Percentiles rank a stretch among this genome's conserved stretches.
phyloP scores from a whole-genome alignment of 805 yeast species.

The Yamadazyma phyllophila region DNA sequence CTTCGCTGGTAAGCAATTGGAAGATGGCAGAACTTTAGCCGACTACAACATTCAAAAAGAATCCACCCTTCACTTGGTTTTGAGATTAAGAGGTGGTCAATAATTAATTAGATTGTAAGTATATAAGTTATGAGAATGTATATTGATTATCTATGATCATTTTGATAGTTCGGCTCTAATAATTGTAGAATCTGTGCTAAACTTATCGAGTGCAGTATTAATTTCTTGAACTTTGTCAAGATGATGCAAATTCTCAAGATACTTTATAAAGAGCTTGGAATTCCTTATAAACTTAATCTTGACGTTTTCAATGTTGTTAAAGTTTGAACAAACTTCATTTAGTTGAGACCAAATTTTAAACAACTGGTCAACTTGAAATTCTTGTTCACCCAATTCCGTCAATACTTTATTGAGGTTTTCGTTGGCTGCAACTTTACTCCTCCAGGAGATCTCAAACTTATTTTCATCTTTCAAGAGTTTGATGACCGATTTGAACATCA shows the following conservation, averaged over 20 bases:
- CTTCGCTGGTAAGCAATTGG: conserved; percentile 97
- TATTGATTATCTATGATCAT: background rate
- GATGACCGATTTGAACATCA: conserved; percentile 22
- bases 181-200: conserved; percentile 41
- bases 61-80: conserved; percentile 90
- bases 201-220: conserved; percentile 13
- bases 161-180: conserved; percentile 34
- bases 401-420: conserved; percentile 33
- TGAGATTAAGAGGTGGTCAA: conserved; percentile 94
- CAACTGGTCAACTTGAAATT: conserved; percentile 18
- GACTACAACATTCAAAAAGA: conserved; percentile 98
- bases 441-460: conserved; percentile 53
- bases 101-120: conserved; percentile 8
- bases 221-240: conserved; percentile 15
- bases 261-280: conserved; percentile 19
- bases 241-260: conserved; percentile 16
- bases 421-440: conserved; percentile 48
- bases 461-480: conserved; percentile 16
- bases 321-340: conserved; percentile 28
- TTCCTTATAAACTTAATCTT: conserved; percentile 47
- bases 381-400: conserved; percentile 12
- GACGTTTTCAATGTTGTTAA: conserved; percentile 55
- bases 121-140: conserved; percentile 3
- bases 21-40: conserved; percentile 91
- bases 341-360: conserved; percentile 23